Percentiles rank a stretch among this genome's conserved stretches.
phyloP scores from a whole-genome alignment of 2,329 filamentous ascomycete genomes.

The Raffaelea deltoideospora region DNA sequence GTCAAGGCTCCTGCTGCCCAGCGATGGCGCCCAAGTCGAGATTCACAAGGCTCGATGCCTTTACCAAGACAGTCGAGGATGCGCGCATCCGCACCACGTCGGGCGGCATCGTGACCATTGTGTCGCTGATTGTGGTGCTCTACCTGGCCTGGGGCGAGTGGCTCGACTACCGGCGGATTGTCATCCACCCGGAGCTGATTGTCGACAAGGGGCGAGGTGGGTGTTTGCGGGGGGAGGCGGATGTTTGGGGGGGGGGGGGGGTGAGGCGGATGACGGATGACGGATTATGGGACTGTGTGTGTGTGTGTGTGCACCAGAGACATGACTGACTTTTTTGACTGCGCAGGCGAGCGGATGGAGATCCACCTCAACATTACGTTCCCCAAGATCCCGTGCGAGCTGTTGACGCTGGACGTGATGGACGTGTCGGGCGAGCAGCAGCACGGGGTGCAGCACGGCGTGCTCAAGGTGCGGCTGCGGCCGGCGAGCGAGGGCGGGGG shows the following conservation, averaged over 20 bases:
- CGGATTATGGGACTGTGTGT: background rate
- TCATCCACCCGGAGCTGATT: slow-evolving; percentile 80
- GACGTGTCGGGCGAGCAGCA: slow-evolving; percentile 96
- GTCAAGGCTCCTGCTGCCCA: background rate
- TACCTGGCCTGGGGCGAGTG: slow-evolving; percentile 93
- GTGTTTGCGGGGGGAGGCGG: no score
- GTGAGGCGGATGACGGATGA: background rate
- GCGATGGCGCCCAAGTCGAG: slow-evolving; percentile 79
- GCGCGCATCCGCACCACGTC: slow-evolving; percentile 90
- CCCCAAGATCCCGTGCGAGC: slow-evolving; percentile 82
- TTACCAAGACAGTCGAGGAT: slow-evolving; percentile 98
- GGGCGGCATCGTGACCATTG: slow-evolving; percentile 86
- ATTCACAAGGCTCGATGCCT: slow-evolving; percentile 94
- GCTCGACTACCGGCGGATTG: slow-evolving; percentile 75
- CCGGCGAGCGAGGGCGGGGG: slow-evolving; percentile 58
- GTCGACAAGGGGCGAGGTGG: slow-evolving; percentile 90
- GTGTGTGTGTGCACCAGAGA: no score
- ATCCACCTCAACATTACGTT: slow-evolving; percentile 97
- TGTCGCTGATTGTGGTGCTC: slow-evolving; percentile 73
- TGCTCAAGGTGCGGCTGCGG: slow-evolving; percentile 76
- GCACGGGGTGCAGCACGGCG: slow-evolving; percentile 80
- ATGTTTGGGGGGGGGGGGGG: background rate
- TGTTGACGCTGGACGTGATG: slow-evolving; percentile 96
- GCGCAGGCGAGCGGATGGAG: slow-evolving; percentile 86
- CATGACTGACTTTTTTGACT: no score